Conservation (phyloP, 2,329 filamentous ascomycete species). For the Fusarium lateritium region DNA sequence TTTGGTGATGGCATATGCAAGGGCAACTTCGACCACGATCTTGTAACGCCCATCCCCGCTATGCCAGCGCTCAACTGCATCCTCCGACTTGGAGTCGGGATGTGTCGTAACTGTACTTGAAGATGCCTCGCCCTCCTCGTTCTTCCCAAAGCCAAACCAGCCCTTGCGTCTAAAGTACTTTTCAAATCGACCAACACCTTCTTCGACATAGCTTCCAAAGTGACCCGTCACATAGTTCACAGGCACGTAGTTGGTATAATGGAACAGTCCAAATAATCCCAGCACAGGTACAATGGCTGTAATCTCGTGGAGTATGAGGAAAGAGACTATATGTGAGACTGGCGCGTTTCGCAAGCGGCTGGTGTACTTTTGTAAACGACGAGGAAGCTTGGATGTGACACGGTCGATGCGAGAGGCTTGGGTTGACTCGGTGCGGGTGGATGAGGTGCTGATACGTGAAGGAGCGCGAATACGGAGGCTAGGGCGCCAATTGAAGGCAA, state of each 20-base stretch:
- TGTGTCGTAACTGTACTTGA: slow-evolving; percentile 8
- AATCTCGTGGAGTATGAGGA: slow-evolving; percentile 91
- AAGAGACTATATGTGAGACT: slow-evolving; percentile 85
- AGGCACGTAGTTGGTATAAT: slow-evolving; percentile 84
- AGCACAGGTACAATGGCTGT: slow-evolving; percentile 88
- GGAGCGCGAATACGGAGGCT: slow-evolving; percentile 29
- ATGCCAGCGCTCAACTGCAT: slow-evolving; percentile 56
- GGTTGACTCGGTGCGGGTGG: slow-evolving; percentile 48
- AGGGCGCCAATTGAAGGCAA: slow-evolving; percentile 43
- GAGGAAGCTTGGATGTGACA: slow-evolving; percentile 71
- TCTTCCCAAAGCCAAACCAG: slow-evolving; percentile 78
- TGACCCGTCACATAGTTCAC: slow-evolving; percentile 64
- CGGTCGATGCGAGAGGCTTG: slow-evolving; percentile 58
- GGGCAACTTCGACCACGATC: slow-evolving; percentile 79
- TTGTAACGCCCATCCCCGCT: slow-evolving; percentile 64
- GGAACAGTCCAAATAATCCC: slow-evolving; percentile 81
- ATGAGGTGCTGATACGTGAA: slow-evolving; percentile 13
- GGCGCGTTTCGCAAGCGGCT: slow-evolving; percentile 81
- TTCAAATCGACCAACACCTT: slow-evolving; percentile 81
- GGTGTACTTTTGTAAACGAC: slow-evolving; percentile 78
- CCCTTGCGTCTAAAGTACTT: slow-evolving; percentile 83
- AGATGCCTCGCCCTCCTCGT: slow-evolving; percentile 36
- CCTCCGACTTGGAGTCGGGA: slow-evolving; percentile 42
- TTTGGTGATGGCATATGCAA: slow-evolving; percentile 94
- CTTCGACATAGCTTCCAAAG: slow-evolving; percentile 66